Evolutionary conservation across 495 filamentous ascomycete genomes (phyloP).

Genomic region (Talaromyces stipitatus): DNA sequence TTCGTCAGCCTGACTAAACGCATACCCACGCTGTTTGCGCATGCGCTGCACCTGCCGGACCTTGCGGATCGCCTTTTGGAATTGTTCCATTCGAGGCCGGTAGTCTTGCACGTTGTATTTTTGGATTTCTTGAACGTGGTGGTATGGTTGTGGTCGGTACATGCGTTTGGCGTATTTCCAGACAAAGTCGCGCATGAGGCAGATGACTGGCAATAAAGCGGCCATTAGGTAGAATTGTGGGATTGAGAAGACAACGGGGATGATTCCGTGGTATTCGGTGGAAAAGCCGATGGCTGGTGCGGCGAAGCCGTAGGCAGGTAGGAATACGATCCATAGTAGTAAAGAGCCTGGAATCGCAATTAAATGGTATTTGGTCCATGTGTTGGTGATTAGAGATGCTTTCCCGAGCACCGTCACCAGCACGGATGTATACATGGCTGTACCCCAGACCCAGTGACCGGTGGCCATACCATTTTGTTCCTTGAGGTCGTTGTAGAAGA

Average conservation of each 20-base stretch:
- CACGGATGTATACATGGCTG: conserved; percentile 81
- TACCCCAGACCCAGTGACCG: conserved; percentile 98
- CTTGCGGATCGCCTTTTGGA: conserved; percentile 99
- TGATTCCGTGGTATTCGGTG: conserved; percentile 75
- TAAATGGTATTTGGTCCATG: conserved; percentile 98
- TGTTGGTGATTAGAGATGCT: conserved; percentile 88
- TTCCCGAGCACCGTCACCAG: conserved; percentile 92
- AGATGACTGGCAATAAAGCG: conserved; percentile 70
- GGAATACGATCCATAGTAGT: conserved; percentile 82
- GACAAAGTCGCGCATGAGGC: conserved; percentile 82
- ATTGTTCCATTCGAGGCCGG: conserved; percentile 97
- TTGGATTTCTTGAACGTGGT: conserved; percentile 99
- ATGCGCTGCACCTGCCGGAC: conserved; percentile 97
- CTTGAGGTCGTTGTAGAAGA: conserved; percentile 72
- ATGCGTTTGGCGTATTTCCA: conserved; percentile 86
- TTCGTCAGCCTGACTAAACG: conserved; percentile 96
- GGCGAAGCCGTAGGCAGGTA: conserved; percentile 83
- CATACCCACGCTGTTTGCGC: conserved; percentile 98
- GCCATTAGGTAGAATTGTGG: conserved; percentile 88
- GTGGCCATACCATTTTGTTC: conserved; percentile 67
- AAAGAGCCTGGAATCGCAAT: conserved; percentile 93
- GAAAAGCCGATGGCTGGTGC: conserved; percentile 81
- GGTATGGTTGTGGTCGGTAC: conserved; percentile 93
- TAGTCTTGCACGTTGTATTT: conserved; percentile 99
- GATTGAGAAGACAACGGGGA: conserved; percentile 70